Base-by-base conservation (phyloP, 2,329 filamentous ascomycete genomes). In the Ophiostoma sp. region DNA sequence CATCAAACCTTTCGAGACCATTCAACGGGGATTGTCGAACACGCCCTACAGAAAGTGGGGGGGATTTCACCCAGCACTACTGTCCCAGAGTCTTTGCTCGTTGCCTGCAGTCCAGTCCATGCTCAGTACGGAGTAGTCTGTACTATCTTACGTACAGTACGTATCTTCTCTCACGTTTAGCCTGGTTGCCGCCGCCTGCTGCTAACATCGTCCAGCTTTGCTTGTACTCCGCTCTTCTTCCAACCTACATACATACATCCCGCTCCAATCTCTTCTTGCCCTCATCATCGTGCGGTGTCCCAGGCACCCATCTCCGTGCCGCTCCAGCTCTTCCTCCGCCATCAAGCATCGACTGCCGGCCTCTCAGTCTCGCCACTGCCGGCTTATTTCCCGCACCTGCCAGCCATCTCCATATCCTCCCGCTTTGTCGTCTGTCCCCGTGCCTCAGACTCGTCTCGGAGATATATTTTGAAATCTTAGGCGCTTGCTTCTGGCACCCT, bases 21-120 rank as follows among this genome's bases (percentile, higher is more conserved):
- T 57, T 57, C n/a, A 57, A 57, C 52, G 52, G 52, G 52, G 52
- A 57, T 57, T 68, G 60, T 64, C 33, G 66, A 23, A 36, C 17
- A 48, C 54, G 57, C 48, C 67, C 67, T 68, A 67, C 67, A 70
- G 69, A 68, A 70, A 70, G 69, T 66, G 67, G 69, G 69, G 69
- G 69, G 67, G 65, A 64, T 36, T 20, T 33, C 36, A 44, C 62
- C 48, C 31, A 66, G 44, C 60, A 69, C 33, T 44, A 57, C 39
- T 41, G 39, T 11, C 15, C 60, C 31, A 64, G 23, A 60, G 57
- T 41, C 67, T 70, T 68, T 68, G 67, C 68, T 68, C 57, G 69
- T 67, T 70, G 69, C 69, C 69, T 70, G 39, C 44, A 44, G 67
- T 39, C 52, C 64, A 31, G 27, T 3, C 69, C 60, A 67, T 31